Evolutionary conservation across 2,329 filamentous ascomycete genomes (phyloP), one percentile per base, ranked within the genome.

Genomic region (Myriosclerotinia curreyana): DNA sequence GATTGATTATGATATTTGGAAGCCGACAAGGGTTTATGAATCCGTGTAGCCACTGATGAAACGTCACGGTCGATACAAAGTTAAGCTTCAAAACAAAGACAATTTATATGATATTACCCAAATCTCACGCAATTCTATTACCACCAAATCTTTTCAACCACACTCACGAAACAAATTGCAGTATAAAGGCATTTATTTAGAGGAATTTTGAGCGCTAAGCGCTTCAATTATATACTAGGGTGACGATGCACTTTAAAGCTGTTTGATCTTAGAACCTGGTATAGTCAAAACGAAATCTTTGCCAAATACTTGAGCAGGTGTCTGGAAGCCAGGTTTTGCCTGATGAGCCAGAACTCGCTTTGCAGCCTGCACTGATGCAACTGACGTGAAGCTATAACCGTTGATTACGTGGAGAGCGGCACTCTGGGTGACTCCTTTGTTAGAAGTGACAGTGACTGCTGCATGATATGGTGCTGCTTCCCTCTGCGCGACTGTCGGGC

Each of bases 391-490:
- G 17, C n/a, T 22, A 22, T 50, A 50, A 50, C 48, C 48, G 48
- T 50, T 50, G 48, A 50, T 28, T 22, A 20, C n/a, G 48, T 50
- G 48, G n/a, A 50, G 48, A 50, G n/a, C 48, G 28, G 48, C 20
- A 50, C 14, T n/a, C n/a, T 28, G 20, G 48, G 9, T 20, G 4
- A 28, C 9, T 28, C 48, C 48, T 22, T 50, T 20, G 11, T 50
- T 28, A 50, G 48, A n/a, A 50, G 48, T 50, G 28, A 50, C 48
- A 28, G n/a, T 50, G 8, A 50, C 28, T 12, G 48, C n/a, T 22
- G 48, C 48, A 50, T 50, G n/a, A 50, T 50, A 50, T 50, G 48
- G 48, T n/a, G 48, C 28, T 28, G 28, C 28, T 28, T 50, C n/a
- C 28, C 48, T 50, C 20, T 50, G n/a, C 48, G n/a, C 48, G 11